Base-by-base conservation (phyloP, 129 eudicot genomes). In the Smallanthus sonchifolius region DNA sequence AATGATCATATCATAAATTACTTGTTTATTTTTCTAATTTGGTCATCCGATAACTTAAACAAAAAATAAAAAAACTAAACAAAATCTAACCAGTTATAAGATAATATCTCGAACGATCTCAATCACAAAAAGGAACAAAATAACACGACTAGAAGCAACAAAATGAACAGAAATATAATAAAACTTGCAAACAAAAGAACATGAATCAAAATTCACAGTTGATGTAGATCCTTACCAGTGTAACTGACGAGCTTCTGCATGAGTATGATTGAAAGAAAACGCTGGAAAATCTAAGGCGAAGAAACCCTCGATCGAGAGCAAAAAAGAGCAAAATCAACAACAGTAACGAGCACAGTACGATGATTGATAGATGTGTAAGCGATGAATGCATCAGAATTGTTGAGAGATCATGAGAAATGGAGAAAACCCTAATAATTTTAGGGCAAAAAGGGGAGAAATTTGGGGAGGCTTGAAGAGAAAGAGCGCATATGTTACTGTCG, bases 201-300 rank as follows among this genome's bases (percentile, higher is more conserved):
- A 65, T 24, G 8, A 60, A 35, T 45, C 16, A 36, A 69, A 57
- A 78, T 24, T 62, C 37, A 48, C 28, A 62, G 37, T 49, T 0
- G 17, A 35, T 20, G 15, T 10, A 40, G 49, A 79, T 64, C 56
- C 74, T 28, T 82, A 94, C 99, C 98, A 69, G 83, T 81, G 84
- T 77, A 94, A 78, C 79, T 76, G 75, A 90, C 84, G 81, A 94
- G 73, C 72, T 91, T 60, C 81, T 96, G 89, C 99, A 94, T 94
- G 92, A 48, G 66, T 45, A 64, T 5, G 48, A 42, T 24, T 36
- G 75, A 62, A 80, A 70, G 78, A 74, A 79, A 82, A 64, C 77
- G 76, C 77, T 67, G 28, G 75, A 72, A 80, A 84, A 86, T 67
- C 52, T 34, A 68, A 52, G 40, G 84, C 76, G 84, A 36, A 74